Conservation (phyloP, 768 basidiomycete genomes). For the Strobilomyces confusus region DNA sequence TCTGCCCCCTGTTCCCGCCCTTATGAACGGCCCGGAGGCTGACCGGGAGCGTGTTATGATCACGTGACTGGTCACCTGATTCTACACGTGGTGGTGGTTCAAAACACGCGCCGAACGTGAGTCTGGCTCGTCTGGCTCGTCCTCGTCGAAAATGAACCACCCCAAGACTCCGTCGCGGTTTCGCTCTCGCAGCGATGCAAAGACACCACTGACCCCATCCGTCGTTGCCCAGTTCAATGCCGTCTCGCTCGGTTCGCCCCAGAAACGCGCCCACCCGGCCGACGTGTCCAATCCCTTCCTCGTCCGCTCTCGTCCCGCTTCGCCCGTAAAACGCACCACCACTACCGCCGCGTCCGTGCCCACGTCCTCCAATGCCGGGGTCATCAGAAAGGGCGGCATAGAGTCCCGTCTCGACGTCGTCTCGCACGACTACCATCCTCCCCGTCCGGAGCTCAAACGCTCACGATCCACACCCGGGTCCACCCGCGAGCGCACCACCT, state of each 20-base stretch:
- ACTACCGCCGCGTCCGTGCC: conserved; percentile 43
- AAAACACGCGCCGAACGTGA: conserved; percentile 1
- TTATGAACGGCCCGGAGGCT: conserved; percentile 18
- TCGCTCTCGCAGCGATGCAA: conserved; percentile 47
- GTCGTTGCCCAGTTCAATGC: conserved; percentile 38
- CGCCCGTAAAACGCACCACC: conserved; percentile 62
- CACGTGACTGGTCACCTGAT: conserved; percentile 21
- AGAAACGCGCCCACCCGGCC: conserved; percentile 33
- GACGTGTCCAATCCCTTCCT: conserved; percentile 66
- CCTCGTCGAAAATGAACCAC: conserved; percentile 17
- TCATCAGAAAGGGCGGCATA: conserved; percentile 73
- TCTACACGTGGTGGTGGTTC: conserved; percentile 8
- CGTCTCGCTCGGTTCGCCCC: conserved; percentile 31
- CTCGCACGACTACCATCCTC: conserved; percentile 73
- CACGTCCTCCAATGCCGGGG: conserved; percentile 62
- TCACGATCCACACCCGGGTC: conserved; percentile 69
- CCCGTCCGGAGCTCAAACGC: conserved; percentile 56
- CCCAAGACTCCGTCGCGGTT: conserved; percentile 48
- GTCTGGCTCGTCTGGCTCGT: neutral
- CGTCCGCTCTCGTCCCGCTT: conserved; percentile 49
- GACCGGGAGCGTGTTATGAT: conserved; percentile 9
- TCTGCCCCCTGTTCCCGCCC: neutral
- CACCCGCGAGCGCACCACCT: conserved; percentile 33
- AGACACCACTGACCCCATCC: conserved; percentile 46
- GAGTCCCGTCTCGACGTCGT: conserved; percentile 77